Base-by-base conservation (phyloP, 2,329 filamentous ascomycete genomes). In the Cordyceps javanica region DNA sequence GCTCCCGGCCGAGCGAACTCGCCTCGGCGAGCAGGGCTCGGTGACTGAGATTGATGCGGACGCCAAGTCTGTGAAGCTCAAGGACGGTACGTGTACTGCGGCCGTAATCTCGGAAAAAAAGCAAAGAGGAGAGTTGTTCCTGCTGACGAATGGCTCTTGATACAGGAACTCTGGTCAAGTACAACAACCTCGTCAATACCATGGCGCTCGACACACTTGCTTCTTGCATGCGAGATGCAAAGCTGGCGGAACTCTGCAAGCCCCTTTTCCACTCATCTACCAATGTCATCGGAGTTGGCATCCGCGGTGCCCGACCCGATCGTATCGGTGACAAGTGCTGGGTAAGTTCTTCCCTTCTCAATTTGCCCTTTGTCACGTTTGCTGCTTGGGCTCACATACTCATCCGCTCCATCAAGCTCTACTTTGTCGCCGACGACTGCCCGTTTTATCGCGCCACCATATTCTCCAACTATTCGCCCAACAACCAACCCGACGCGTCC, bases 281-380 rank as follows among this genome's bases (percentile, higher is more conserved):
- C 57, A 94, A 99, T 77, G 93, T 99, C 68, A 89, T 99, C 66
- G 94, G 94, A 75, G 90, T 99, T 62, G 94, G 94, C 77, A 82
- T 99, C 68, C 91, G 94, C 70, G 94, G 94, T 64, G 83, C 81
- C 68, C 90, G 94, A 65, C 94, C 94, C 41, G 91, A 96, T 75
- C 89, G 90, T 71, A 99, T 99, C 67, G 94, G 94, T 64, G 94
- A 99, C 81, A 99, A 99, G 84, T 99, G 94, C 86, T 99, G 94
- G 92, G 83, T 88, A 78, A 72, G 82, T 26, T 23, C 25, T 21
- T 23, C 5, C 32, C 10, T 3, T 13, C 3, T n/a, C n/a, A n/a
- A n/a, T n/a, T n/a, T n/a, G n/a, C n/a, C n/a, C n/a, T n/a, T n/a
- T n/a, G n/a, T n/a, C n/a, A n/a, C n/a, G n/a, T n/a, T n/a, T n/a